Evolutionary conservation across 305 asterid species (phyloP).

Genomic region (Fraxinus albicans): DNA sequence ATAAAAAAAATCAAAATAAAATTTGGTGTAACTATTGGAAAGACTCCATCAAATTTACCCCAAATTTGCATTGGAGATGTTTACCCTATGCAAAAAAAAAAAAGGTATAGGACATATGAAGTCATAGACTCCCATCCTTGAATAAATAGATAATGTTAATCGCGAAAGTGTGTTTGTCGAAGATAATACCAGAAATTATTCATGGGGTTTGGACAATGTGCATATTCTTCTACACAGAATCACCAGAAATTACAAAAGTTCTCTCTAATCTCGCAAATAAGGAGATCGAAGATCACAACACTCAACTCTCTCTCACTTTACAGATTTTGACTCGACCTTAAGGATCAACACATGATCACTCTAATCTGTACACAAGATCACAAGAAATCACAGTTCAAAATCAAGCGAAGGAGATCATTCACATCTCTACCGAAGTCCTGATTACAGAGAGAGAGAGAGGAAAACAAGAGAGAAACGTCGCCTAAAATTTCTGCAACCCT

Average conservation of each 20-base stretch:
- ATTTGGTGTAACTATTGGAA: no score
- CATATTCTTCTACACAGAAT: no score
- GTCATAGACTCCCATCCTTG: not conserved
- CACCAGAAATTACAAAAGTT: not conserved
- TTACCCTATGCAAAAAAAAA: no score
- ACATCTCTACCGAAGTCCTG: not conserved
- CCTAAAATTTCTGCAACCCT: not conserved
- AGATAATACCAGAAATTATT: no score
- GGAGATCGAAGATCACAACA: not conserved
- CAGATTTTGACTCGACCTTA: not conserved
- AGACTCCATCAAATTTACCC: no score
- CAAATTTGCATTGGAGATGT: no score
- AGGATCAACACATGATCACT: not conserved
- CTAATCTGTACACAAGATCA: not conserved
- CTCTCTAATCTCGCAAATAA: not conserved
- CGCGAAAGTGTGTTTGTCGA: not conserved
- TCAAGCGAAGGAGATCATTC: not conserved
- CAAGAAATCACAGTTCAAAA: not conserved
- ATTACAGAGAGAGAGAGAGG: not conserved
- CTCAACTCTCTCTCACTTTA: not conserved
- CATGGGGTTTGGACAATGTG: not conserved
- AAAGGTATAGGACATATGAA: no score
- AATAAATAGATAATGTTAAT: not conserved
- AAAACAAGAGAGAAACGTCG: not conserved
- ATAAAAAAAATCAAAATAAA: no score